A percentile compares a stretch with the other conserved stretches of the same genome.
Evolutionary conservation across 257 asterid genomes (phyloP).

Genomic region (Primulina tabacum): DNA sequence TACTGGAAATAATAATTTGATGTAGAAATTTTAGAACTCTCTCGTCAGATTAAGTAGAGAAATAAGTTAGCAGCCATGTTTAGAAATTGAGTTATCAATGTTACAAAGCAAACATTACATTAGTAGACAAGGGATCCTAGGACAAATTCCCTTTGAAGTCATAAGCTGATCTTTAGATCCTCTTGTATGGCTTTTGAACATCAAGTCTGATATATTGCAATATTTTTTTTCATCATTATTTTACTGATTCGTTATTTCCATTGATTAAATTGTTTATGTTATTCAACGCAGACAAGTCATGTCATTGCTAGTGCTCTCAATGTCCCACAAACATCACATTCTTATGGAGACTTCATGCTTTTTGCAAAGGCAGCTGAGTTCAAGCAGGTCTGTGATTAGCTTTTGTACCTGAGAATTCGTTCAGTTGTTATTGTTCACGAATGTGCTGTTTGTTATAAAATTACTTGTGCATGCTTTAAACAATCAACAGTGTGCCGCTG

Average conservation of each 20-base stretch:
- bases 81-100: not conserved
- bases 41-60: not conserved
- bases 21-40: not conserved
- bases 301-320: slow-evolving; percentile 80
- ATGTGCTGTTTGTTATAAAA: not conserved
- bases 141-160: not conserved
- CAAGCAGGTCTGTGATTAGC: slow-evolving; percentile 51
- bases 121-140: not conserved
- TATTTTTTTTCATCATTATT: not conserved
- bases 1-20: not conserved
- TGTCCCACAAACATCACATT: slow-evolving; percentile 74
- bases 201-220: not conserved
- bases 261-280: slow-evolving; percentile 19
- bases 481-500: not conserved
- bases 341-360: slow-evolving; percentile 85
- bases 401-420: slow-evolving; percentile 15
- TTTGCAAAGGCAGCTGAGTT: slow-evolving; percentile 64
- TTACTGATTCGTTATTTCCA: slow-evolving; percentile 3
- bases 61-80: not conserved
- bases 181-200: not conserved
- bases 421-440: no score
- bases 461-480: not conserved
- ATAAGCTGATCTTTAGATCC: not conserved
- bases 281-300: slow-evolving; percentile 64
- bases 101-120: not conserved